Conservation (phyloP, 257 asterid genomes). For the Sherardia arvensis region DNA sequence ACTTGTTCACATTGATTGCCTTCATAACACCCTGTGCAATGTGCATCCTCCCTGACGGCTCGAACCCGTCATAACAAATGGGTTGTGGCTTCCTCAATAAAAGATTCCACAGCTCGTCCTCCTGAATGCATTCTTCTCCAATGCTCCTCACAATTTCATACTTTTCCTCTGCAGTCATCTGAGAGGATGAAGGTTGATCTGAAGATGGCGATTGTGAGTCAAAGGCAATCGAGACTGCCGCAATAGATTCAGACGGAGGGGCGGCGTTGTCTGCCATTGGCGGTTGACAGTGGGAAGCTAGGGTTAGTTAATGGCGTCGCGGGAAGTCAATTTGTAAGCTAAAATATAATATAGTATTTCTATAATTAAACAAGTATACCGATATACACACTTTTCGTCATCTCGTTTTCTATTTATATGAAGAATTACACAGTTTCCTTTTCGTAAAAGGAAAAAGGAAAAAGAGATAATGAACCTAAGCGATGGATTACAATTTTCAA, state of each 20-base stretch:
- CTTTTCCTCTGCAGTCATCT: slow-evolving; percentile 51
- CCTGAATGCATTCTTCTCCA: slow-evolving; percentile 90
- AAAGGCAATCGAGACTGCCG: slow-evolving; percentile 8
- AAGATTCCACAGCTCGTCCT: slow-evolving; percentile 58
- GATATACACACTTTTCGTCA: no score
- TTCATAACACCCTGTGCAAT: slow-evolving; percentile 98
- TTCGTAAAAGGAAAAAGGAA: no score
- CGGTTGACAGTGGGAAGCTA: no score
- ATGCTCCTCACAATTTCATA: slow-evolving; percentile 58
- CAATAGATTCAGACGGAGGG: slow-evolving; percentile 9
- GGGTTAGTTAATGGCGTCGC: no score
- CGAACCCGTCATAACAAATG: slow-evolving; percentile 81
- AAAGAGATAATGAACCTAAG: no score
- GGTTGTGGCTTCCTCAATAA: slow-evolving; percentile 60
- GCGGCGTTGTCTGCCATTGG: background rate
- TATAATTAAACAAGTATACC: no score
- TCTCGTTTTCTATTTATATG: no score
- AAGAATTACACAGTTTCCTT: no score
- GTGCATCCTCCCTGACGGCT: slow-evolving; percentile 97
- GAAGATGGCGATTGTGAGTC: slow-evolving; percentile 1
- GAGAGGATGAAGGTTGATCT: background rate
- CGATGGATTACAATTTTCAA: no score
- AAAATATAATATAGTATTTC: no score
- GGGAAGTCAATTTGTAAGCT: no score
- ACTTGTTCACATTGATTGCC: no score